Evolutionary conservation across 2,329 filamentous ascomycete species (phyloP).

Genomic region (Penicillium psychrosexuale): DNA sequence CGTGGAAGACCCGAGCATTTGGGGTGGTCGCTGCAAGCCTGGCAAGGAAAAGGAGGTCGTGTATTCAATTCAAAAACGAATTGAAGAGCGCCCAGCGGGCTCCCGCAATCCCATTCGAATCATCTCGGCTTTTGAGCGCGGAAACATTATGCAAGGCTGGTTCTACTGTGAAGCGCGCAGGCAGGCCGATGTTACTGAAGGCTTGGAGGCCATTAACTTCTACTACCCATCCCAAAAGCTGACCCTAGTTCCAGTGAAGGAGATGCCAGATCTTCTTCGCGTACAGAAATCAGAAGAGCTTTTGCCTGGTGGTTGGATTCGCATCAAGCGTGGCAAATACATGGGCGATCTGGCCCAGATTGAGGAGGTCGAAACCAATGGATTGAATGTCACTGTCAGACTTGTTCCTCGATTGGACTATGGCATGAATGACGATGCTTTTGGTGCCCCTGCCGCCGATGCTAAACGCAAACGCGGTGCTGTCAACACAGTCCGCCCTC

Average conservation of each 20-base stretch:
- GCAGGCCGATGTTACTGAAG: slow-evolving; percentile 78
- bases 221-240: slow-evolving; percentile 86
- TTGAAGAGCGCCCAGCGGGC: slow-evolving; percentile 69
- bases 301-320: slow-evolving; percentile 86
- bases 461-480: slow-evolving; percentile 75
- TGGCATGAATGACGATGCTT: slow-evolving; percentile 75
- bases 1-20: slow-evolving; percentile 94
- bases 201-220: slow-evolving; percentile 79
- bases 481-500: slow-evolving; percentile 64
- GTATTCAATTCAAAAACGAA: slow-evolving; percentile 80
- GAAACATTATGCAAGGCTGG: slow-evolving; percentile 84
- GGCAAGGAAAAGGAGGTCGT: slow-evolving; percentile 94
- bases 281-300: slow-evolving; percentile 82
- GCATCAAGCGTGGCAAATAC: slow-evolving; percentile 78
- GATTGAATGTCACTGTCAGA: slow-evolving; percentile 79
- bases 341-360: slow-evolving; percentile 87
- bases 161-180: slow-evolving; percentile 91
- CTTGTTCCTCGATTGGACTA: slow-evolving; percentile 92
- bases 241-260: slow-evolving; percentile 87
- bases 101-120: slow-evolving; percentile 80
- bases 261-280: slow-evolving; percentile 94
- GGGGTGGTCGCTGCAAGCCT: slow-evolving; percentile 87
- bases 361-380: slow-evolving; percentile 87
- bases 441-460: slow-evolving; percentile 50
- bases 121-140: slow-evolving; percentile 87